These are phyloP conservation scores for Penicillium ucsense DNA, from an alignment of 495 filamentous ascomycete genomes.

Conservation along the genomic window DNA sequence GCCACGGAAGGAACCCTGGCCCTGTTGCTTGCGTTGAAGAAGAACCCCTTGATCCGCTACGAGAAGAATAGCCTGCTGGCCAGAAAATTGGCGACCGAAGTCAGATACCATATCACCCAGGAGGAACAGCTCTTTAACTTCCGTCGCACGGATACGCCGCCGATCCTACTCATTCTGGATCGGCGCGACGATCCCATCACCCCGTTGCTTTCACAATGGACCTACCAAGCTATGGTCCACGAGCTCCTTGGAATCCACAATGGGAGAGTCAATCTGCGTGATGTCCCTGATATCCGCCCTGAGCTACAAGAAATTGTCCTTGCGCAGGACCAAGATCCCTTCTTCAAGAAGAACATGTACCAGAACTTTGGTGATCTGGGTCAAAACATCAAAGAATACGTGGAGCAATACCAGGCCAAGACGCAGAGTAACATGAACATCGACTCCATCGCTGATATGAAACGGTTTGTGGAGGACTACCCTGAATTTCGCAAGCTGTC, in stretches of 20 bases:
- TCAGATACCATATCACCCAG: conserved; percentile 85
- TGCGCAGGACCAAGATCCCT: conserved; percentile 95
- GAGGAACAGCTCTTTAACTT: conserved; percentile 98
- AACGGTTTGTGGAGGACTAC: conserved; percentile 97
- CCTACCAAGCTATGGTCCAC: conserved; percentile 98
- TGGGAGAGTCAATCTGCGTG: conserved; percentile 76
- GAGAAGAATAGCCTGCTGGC: conserved; percentile 85
- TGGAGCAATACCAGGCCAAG: conserved; percentile 93
- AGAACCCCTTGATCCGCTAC: conserved; percentile 90
- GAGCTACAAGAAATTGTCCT: conserved; percentile 93
- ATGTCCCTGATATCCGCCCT: conserved; percentile 78
- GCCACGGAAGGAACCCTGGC: conserved; percentile 81
- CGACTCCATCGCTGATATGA: conserved; percentile 96
- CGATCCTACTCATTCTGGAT: conserved; percentile 83
- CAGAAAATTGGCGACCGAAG: conserved; percentile 86
- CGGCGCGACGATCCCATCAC: conserved; percentile 92
- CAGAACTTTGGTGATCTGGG: conserved; percentile 96
- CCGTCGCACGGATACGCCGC: conserved; percentile 86
- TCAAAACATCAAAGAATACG: conserved; percentile 96
- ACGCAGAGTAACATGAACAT: conserved; percentile 89
- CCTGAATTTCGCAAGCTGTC: conserved; percentile 95
- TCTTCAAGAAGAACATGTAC: conserved; percentile 99
- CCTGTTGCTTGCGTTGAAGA: conserved; percentile 77
- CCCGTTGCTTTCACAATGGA: conserved; percentile 95
- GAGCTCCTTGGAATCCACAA: conserved; percentile 90